These are phyloP conservation scores for Nepenthes mirabilis DNA, from an alignment of 148 eudicot genomes.

Conservation along the genomic window DNA sequence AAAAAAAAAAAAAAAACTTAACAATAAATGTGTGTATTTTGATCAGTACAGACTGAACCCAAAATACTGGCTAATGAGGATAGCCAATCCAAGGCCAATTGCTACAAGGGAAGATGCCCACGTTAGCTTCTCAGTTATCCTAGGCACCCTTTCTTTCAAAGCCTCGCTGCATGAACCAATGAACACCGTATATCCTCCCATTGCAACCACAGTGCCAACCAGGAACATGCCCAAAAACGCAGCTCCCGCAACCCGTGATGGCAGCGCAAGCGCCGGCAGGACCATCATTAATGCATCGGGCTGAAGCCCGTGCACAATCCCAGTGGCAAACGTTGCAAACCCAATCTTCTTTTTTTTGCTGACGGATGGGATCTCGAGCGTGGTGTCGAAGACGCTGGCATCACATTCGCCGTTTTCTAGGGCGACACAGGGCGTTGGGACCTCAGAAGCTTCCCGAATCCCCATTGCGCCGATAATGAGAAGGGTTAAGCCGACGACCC, in stretches of 20 bases:
- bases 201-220: conserved; percentile 80
- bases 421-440: conserved; percentile 48
- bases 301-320: conserved; percentile 87
- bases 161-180: conserved; percentile 94
- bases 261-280: conserved; percentile 87
- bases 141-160: conserved; percentile 74
- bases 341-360: conserved; percentile 48
- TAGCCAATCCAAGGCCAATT: conserved; percentile 71
- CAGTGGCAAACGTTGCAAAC: conserved; percentile 89
- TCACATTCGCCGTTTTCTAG: conserved; percentile 69
- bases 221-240: conserved; percentile 79
- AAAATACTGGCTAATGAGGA: conserved; percentile 68
- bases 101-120: conserved; percentile 95
- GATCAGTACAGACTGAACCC: conserved; percentile 75
- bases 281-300: conserved; percentile 98
- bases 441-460: conserved; percentile 83
- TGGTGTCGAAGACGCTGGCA: conserved; percentile 33
- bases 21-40: not conserved
- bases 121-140: conserved; percentile 90
- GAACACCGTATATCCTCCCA: conserved; percentile 91
- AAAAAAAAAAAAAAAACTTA: too few relatives aligned
- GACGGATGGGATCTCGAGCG: conserved; percentile 18
- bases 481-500: conserved; percentile 85
- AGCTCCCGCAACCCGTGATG: conserved; percentile 83
- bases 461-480: conserved; percentile 92